These are phyloP conservation scores for Fraxinus albicans DNA, from an alignment of 305 asterid species.

Conservation along the genomic window DNA sequence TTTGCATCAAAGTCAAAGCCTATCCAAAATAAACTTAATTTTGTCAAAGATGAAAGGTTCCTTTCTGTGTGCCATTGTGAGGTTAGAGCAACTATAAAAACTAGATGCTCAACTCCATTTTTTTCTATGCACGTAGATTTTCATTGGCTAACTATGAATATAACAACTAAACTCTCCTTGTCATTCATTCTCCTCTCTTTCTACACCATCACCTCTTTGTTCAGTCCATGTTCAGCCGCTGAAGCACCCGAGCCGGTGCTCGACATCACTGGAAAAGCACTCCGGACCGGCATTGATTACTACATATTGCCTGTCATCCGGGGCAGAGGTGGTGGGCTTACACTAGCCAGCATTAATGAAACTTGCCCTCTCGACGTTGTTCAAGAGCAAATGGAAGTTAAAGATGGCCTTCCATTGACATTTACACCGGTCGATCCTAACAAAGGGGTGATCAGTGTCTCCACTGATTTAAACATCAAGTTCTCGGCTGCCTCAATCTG, in stretches of 20 bases:
- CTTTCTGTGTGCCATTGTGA: not conserved
- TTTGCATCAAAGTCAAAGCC: not conserved
- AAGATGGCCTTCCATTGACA: conserved; percentile 47
- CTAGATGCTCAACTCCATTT: conserved; percentile 2
- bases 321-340: conserved; percentile 61
- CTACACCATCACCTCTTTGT: conserved; percentile 13
- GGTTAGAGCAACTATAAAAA: conserved; percentile 7
- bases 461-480: conserved; percentile 48
- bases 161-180: conserved; percentile 19
- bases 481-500: conserved; percentile 43
- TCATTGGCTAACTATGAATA: conserved; percentile 22
- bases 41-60: not conserved
- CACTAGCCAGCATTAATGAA: conserved; percentile 29
- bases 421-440: conserved; percentile 38
- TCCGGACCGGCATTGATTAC: conserved; percentile 36
- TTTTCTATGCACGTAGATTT: not conserved
- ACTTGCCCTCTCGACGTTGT: conserved; percentile 56
- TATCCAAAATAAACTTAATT: not conserved
- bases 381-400: conserved; percentile 37
- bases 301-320: conserved; percentile 47
- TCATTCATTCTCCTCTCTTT: conserved; percentile 26
- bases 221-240: conserved; percentile 25
- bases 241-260: conserved; percentile 33
- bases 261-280: conserved; percentile 33
- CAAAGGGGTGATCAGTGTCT: conserved; percentile 37